Evolutionary conservation across 305 asterid genomes (phyloP).

Genomic region (Ilex paraguariensis): DNA sequence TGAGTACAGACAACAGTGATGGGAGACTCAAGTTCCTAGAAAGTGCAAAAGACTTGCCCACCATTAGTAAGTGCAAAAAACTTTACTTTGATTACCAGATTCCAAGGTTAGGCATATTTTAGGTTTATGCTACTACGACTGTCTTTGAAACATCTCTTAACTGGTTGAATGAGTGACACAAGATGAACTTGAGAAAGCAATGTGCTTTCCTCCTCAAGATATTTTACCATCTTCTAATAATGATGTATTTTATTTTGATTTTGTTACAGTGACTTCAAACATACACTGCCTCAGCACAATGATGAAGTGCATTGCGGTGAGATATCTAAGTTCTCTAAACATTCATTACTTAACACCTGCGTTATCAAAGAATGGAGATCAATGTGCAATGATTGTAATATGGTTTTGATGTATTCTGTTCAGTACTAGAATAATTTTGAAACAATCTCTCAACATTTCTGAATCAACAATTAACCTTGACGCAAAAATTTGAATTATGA

Average conservation of each 20-base stretch:
- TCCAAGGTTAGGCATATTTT: not conserved
- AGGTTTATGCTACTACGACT: not conserved
- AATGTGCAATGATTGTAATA: no score
- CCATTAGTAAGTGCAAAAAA: constrained; percentile 32
- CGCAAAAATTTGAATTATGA: no score
- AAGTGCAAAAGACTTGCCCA: constrained; percentile 33
- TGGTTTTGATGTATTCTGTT: not conserved
- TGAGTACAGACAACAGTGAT: constrained; percentile 20
- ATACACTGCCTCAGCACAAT: constrained; percentile 38
- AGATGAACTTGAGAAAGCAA: no score
- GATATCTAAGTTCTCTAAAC: constrained; percentile 9
- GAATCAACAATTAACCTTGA: no score
- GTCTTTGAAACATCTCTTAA: not conserved
- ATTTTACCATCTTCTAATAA: not conserved
- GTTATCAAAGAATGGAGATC: no score
- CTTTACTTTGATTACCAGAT: not conserved
- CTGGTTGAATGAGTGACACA: not conserved
- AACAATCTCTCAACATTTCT: not conserved
- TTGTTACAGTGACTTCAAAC: constrained; percentile 40
- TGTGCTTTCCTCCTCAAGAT: no score
- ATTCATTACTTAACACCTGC: no score
- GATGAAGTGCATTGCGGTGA: constrained; percentile 57
- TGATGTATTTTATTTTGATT: constrained; percentile 4
- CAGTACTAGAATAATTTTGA: not conserved
- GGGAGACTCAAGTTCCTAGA: constrained; percentile 37